These are phyloP conservation scores for Galerina sulciceps DNA, from an alignment of 768 basidiomycete species.

Conservation along the genomic window DNA sequence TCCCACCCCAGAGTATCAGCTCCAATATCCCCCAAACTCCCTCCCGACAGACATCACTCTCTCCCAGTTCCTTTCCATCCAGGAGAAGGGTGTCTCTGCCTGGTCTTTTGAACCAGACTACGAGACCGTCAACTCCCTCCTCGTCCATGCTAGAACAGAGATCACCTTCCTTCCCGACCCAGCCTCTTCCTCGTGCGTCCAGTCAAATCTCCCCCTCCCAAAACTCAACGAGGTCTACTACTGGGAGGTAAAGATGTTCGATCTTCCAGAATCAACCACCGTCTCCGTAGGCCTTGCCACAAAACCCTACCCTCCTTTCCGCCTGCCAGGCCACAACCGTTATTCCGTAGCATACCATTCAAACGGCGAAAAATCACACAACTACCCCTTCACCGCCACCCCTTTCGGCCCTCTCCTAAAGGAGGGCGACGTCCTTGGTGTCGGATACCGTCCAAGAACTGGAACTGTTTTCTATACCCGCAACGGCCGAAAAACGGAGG, in stretches of 20 bases:
- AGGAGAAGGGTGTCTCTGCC: conserved; percentile 98
- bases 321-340: conserved; percentile 83
- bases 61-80: conserved; percentile 97
- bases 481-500: conserved; percentile 96
- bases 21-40: conserved; percentile 95
- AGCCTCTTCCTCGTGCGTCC: conserved; percentile 90
- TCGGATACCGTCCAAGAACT: conserved; percentile 94
- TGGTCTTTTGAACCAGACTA: conserved; percentile 99
- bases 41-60: conserved; percentile 96
- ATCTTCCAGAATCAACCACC: conserved; percentile 84
- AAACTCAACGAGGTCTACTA: conserved; percentile 99
- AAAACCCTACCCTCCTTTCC: conserved; percentile 95
- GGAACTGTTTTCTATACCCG: conserved; percentile 99
- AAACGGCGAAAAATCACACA: conserved; percentile 95
- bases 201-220: conserved; percentile 95
- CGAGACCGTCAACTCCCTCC: conserved; percentile 88
- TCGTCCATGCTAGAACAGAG: conserved; percentile 95
- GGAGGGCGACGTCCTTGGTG: conserved; percentile 94
- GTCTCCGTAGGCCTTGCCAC: conserved; percentile 96
- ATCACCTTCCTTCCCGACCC: conserved; percentile 98
- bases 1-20: conserved; percentile 65
- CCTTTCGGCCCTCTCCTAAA: conserved; percentile 85
- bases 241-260: conserved; percentile 99
- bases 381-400: conserved; percentile 89
- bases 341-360: conserved; percentile 96